These are phyloP conservation scores for Sphaerobolus stellatus DNA, from an alignment of 1,284 basidiomycete species.

Conservation along the genomic window DNA sequence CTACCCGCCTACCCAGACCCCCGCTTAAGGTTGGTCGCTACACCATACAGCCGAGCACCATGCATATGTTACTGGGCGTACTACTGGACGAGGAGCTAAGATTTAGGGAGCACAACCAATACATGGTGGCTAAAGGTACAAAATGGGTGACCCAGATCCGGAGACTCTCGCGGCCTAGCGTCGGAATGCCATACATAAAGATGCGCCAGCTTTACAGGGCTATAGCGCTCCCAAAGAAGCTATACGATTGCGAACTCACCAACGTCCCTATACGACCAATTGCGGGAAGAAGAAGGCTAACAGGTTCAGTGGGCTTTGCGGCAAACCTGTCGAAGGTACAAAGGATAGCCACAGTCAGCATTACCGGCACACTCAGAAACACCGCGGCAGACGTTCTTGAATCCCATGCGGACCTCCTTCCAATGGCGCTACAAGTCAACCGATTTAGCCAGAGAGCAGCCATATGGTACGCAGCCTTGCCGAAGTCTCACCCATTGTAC, in stretches of 20 bases:
- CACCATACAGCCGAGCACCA: neutral
- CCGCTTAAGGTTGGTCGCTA: neutral
- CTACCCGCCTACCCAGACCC: neutral
- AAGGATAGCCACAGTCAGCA: conserved; percentile 1
- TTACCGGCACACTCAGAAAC: conserved; percentile 8
- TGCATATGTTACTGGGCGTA: neutral
- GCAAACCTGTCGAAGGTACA: conserved; percentile 4
- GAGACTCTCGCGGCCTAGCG: neutral
- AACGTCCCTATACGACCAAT: too few species aligned
- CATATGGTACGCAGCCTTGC: neutral
- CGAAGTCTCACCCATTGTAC: neutral
- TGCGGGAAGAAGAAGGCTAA: neutral
- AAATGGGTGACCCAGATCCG: neutral
- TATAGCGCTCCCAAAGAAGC: neutral
- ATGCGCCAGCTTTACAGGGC: neutral
- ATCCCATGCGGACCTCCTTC: conserved; percentile 19
- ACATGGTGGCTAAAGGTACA: neutral
- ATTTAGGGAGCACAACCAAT: neutral
- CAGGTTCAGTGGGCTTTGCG: conserved; percentile 1
- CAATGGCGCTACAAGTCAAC: conserved; percentile 27
- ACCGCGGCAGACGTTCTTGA: conserved; percentile 2
- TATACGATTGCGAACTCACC: neutral
- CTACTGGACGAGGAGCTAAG: neutral
- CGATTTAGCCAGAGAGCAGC: conserved; percentile 21
- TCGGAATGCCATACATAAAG: neutral